Conservation (phyloP, 2,329 filamentous ascomycete species). For the Hymenoscyphus occultus region DNA sequence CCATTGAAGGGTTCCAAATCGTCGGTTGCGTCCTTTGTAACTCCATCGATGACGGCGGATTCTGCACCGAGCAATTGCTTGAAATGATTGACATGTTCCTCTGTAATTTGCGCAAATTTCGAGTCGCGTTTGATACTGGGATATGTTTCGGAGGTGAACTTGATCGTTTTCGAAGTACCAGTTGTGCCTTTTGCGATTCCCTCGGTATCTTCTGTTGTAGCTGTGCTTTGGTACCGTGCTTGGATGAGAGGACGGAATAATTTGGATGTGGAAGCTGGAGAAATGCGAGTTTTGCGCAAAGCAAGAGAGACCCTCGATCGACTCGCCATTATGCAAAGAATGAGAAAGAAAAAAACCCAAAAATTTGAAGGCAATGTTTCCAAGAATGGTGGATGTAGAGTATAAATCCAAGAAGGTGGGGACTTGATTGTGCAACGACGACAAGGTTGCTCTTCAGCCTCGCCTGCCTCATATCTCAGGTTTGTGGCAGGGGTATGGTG, state of each 20-base stretch:
- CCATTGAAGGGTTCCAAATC: constrained; percentile 91
- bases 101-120: constrained; percentile 69
- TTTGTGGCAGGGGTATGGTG: constrained; percentile 9
- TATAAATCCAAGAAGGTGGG: not conserved
- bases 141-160: constrained; percentile 83
- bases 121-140: constrained; percentile 77
- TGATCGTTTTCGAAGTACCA: constrained; percentile 47
- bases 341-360: not conserved
- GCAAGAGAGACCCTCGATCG: constrained; percentile 29
- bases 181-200: constrained; percentile 31
- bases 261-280: constrained; percentile 17
- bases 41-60: constrained; percentile 79
- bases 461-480: constrained; percentile 21
- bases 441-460: constrained; percentile 10
- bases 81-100: constrained; percentile 81
- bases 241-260: constrained; percentile 27
- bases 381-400: not conserved
- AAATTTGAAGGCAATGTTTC: not conserved
- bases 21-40: constrained; percentile 68
- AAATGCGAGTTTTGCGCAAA: constrained; percentile 29
- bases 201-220: constrained; percentile 31
- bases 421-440: not conserved
- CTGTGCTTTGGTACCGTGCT: constrained; percentile 33
- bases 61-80: constrained; percentile 73
- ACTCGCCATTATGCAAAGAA: constrained; percentile 29